Base-by-base conservation (phyloP, 2,329 filamentous ascomycete genomes). In the Cladorrhinum sp. region DNA sequence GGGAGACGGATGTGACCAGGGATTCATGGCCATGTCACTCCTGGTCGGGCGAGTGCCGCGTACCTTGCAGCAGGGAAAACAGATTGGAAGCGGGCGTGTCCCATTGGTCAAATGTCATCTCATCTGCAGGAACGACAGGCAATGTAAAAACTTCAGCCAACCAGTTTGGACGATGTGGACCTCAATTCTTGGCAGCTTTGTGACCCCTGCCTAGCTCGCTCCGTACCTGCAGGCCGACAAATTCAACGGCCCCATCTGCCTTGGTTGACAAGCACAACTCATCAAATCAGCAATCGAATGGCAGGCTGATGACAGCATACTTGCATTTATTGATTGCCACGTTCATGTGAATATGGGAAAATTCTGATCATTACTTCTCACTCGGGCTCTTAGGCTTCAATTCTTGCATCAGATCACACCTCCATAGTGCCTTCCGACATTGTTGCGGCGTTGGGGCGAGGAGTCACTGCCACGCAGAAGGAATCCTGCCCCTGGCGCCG, bases 51-150 rank as follows among this genome's bases (percentile, higher is more conserved):
- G 58, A 51, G 55, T 50, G 51, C 45, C 58, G 53, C 49, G 64
- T 65, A 59, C 64, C 64, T 65, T 62, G 62, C 64, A 64, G 63
- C 38, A 49, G 53, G 56, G 53, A 29, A 3, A 16, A 12, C 6
- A 50, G 50, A 27, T 22, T 12, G 23, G 32, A 55, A 53, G 27
- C 27, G 25, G 13, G 5, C 9, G 12, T 5, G 3, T 18, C 3
- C 41, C 2, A 61, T 61, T 64, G 58, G 62, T 22, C 32, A 51
- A 10, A 12, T 2, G 16, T 1, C 4, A 29, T 50, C 45, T 50
- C 51, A 20, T 41, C 58, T 62, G 59, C 57, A 50, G 59, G 61
- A 54, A 65, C 59, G 55, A 12, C 50, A 62, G 52, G 29, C n/a
- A 38, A 6, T 12, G 4, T 25, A 45, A 22, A 45, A 45, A 50